Percentiles rank a stretch among this genome's conserved stretches.
Evolutionary conservation across 2,329 filamentous ascomycete genomes (phyloP).

Genomic region (Fusarium circinatum): DNA sequence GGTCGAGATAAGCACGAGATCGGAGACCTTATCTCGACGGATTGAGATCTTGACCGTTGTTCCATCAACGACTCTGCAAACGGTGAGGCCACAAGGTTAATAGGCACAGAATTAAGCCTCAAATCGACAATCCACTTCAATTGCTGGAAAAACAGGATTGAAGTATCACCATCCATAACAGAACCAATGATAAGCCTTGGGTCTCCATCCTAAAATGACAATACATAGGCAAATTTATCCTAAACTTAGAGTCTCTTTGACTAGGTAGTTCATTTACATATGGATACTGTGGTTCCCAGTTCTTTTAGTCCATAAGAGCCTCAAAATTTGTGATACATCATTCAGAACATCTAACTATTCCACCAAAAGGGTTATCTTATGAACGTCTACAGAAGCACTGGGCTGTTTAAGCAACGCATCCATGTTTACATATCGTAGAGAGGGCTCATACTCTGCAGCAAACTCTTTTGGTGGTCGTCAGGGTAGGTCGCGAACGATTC

Average conservation of each 20-base stretch:
- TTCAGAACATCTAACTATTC: neutral
- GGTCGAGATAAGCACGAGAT: constrained; percentile 1
- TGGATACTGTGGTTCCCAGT: neutral
- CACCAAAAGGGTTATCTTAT: neutral
- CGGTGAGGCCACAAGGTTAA: neutral
- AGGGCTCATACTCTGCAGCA: neutral
- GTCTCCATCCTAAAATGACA: neutral
- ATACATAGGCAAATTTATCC: neutral
- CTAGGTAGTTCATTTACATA: neutral
- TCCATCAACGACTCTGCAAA: neutral
- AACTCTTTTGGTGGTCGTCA: neutral
- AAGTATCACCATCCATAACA: too few relatives aligned
- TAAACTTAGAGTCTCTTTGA: neutral
- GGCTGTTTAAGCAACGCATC: neutral
- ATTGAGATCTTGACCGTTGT: neutral
- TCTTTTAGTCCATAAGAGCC: fast-evolving
- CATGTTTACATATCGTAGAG: fast-evolving
- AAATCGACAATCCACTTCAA: neutral
- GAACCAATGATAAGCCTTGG: neutral
- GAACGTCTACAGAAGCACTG: neutral
- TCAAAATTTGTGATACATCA: neutral
- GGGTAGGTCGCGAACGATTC: neutral
- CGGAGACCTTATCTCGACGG: neutral
- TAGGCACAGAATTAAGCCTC: neutral
- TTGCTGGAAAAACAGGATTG: neutral